Percentiles rank a stretch among this genome's conserved stretches.
These are phyloP conservation scores for Aspergillus biplanus DNA, from an alignment of 495 filamentous ascomycete genomes.

Conservation along the genomic window DNA sequence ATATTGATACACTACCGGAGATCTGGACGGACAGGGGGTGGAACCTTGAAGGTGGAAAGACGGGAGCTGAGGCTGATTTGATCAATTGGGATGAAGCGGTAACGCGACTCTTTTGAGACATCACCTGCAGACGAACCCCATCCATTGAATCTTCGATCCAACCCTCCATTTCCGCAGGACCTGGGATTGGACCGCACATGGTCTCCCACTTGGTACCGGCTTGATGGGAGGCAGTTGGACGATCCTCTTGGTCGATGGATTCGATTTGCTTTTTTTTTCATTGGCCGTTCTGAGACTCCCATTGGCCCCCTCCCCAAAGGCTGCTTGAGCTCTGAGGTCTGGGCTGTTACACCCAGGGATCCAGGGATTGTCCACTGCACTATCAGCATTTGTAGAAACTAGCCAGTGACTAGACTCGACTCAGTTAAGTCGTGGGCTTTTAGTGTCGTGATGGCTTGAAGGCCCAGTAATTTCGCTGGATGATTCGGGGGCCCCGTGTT, in stretches of 20 bases:
- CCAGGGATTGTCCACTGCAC: conserved; percentile 2
- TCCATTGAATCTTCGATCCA: no score
- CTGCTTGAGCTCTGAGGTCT: conserved; percentile 13
- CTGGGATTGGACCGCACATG: conserved; percentile 18
- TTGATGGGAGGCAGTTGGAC: conserved; percentile 10
- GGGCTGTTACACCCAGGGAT: conserved; percentile 19
- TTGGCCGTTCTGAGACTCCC: conserved; percentile 5
- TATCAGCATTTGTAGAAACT: conserved; percentile 8
- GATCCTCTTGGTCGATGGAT: conserved; percentile 6
- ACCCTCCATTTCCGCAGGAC: neutral
- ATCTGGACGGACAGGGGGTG: neutral
- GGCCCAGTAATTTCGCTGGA: neutral
- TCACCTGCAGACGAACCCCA: conserved; percentile 6
- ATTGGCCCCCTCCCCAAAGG: conserved; percentile 15
- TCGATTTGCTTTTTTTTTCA: conserved; percentile 15
- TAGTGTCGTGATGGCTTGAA: conserved; percentile 1
- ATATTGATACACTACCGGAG: no score
- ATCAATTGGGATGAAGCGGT: neutral
- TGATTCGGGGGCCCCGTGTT: neutral
- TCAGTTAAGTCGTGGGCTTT: conserved; percentile 15
- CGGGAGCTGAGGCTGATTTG: neutral
- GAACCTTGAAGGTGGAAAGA: neutral
- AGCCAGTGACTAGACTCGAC: conserved; percentile 17
- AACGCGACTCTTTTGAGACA: conserved; percentile 18
- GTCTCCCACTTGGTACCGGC: conserved; percentile 12